Evolutionary conservation across 257 asterid genomes (phyloP), one percentile per base, ranked within the genome.

Genomic region (Solanum dulcamara): DNA sequence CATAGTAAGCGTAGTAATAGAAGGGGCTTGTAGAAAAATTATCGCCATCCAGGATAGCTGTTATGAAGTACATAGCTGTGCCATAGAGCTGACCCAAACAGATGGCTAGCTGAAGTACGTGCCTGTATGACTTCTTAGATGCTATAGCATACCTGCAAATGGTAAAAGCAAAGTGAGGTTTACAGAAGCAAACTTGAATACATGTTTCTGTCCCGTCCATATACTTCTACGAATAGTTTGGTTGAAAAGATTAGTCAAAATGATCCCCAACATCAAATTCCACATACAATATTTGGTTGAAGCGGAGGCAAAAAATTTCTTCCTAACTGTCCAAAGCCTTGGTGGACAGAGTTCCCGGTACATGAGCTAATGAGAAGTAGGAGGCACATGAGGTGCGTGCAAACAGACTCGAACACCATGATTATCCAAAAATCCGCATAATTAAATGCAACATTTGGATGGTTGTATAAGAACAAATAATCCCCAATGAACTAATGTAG

Each of bases 71-170:
- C 80, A 95, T 91, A 7, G 85, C 87, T 42, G 98, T 93, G 55
- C 98, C 98, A 10, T 97, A 97, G 24, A 97, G 97, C 90, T 97
- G 98, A 20, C 97, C 98, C 85, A 97, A 71, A 46, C 94, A 97
- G 82, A 97, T 93, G 81, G 98, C 92, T 64, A 94, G 70, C 86
- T 97, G 99, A 83, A 97, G 97, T 64, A 90, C 85, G 88, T 92
- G 86, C 79, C 92, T 92, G 35, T 94, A 92, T 2, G 99, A 70
- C 90, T 92, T 94, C 91, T 88, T 94, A 24, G 91, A 80, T 48
- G 97, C 98, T 82, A 96, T 94, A 6, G 99, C 99, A 77, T 90
- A 96, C 90, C 99, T 96, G 95, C 85, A 87, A 86, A 60, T 70
- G 35, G 17, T 48, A 85, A 18, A 26, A 44, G 1, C 8, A 51